Conservation (phyloP, 23 red algal species). For the Agarophyton chilense region DNA sequence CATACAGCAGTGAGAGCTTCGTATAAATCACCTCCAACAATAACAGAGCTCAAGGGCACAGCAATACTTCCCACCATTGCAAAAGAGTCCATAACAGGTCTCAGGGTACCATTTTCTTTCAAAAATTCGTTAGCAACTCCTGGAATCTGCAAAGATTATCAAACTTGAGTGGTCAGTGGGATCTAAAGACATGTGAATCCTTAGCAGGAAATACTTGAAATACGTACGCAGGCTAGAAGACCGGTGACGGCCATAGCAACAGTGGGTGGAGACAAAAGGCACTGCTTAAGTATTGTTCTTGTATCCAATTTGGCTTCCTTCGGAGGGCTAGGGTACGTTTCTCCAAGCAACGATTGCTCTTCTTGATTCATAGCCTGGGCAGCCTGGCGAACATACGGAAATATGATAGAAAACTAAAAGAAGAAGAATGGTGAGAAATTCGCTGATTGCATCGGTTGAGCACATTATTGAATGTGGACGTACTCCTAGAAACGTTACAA, state of each 20-base stretch:
- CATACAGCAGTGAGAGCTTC: slow-evolving; percentile 20
- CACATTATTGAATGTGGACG: not conserved
- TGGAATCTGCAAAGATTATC: not conserved
- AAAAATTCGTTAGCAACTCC: not conserved
- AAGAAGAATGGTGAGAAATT: not conserved
- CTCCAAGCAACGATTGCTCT: not conserved
- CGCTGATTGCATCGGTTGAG: not conserved
- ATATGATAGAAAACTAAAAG: slow-evolving; percentile 9
- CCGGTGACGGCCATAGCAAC: not conserved
- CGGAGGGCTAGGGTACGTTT: not conserved
- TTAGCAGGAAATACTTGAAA: not conserved
- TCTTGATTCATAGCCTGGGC: not conserved
- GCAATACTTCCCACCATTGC: slow-evolving; percentile 25
- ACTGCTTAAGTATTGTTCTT: not conserved
- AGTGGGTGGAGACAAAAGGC: not conserved
- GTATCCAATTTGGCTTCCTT: not conserved
- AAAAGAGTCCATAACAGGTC: not conserved
- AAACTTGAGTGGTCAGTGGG: no score
- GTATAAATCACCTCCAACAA: slow-evolving; percentile 27
- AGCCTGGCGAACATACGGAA: not conserved
- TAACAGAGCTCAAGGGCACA: slow-evolving; percentile 6
- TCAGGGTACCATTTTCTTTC: not conserved
- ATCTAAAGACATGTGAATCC: no score
- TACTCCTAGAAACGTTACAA: slow-evolving; percentile 18
- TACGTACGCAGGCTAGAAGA: not conserved